phyloP scores from a whole-genome alignment of 2,329 filamentous ascomycete species.

The Neofusicoccum laricinum region DNA sequence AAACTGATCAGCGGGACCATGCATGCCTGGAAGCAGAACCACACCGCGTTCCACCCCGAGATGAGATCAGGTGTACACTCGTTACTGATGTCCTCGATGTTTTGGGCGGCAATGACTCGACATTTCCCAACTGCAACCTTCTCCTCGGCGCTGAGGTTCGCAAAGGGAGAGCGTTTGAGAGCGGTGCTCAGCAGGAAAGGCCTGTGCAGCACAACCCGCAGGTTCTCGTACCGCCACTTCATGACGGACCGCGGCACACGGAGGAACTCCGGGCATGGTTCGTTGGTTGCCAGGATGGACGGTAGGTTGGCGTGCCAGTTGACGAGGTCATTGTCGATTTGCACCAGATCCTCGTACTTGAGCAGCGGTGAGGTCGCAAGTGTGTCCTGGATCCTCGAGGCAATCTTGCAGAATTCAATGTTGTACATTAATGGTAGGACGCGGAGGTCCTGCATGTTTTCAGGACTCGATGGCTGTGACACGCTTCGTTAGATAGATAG shows the following conservation, averaged over 20 bases:
- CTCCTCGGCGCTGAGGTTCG: conserved; percentile 58
- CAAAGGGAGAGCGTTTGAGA: conserved; percentile 53
- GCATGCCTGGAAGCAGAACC: conserved; percentile 76
- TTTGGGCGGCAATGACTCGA: conserved; percentile 65
- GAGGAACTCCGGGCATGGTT: conserved; percentile 68
- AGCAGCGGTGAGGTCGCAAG: conserved; percentile 68
- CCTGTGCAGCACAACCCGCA: conserved; percentile 72
- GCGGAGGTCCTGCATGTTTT: conserved; percentile 51
- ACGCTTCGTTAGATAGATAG: conserved; percentile 15
- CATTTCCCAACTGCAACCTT: conserved; percentile 66
- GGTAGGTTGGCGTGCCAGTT: conserved; percentile 72
- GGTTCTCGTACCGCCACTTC: conserved; percentile 79
- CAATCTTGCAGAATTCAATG: conserved; percentile 76
- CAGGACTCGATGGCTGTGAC: conserved; percentile 34
- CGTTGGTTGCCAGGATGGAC: conserved; percentile 44
- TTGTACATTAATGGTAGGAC: conserved; percentile 72
- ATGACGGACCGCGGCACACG: conserved; percentile 70
- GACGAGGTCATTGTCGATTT: conserved; percentile 65
- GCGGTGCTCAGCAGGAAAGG: conserved; percentile 66
- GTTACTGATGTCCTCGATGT: conserved; percentile 68
- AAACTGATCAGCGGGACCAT: conserved; percentile 76
- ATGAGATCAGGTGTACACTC: conserved; percentile 73
- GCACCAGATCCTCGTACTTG: conserved; percentile 62
- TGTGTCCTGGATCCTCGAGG: conserved; percentile 73
- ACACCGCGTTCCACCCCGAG: conserved; percentile 76